These are phyloP conservation scores for Solioccasus polychromus DNA, from an alignment of 768 basidiomycete species.

Conservation along the genomic window DNA sequence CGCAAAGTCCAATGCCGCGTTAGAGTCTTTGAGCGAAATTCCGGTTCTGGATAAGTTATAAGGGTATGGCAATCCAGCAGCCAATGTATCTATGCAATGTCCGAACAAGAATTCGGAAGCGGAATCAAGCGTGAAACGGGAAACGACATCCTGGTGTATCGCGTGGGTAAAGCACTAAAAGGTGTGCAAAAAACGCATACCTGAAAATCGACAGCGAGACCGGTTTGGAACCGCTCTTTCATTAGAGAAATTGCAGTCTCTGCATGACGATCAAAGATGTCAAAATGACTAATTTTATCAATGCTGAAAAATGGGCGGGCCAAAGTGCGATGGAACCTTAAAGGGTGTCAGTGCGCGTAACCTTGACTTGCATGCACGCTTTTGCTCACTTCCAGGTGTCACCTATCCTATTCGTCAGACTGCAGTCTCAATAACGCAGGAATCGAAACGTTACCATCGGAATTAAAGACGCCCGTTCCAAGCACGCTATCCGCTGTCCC, in stretches of 20 bases:
- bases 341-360: neutral
- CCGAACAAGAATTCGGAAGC: constrained; percentile 56
- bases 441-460: constrained; percentile 37
- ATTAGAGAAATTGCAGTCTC: constrained; percentile 45
- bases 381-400: constrained; percentile 63
- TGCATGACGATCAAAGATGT: constrained; percentile 56
- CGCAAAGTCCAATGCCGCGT: constrained; percentile 28
- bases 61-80: constrained; percentile 38
- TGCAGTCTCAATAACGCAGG: neutral
- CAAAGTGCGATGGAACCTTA: constrained; percentile 62
- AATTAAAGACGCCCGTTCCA: constrained; percentile 56
- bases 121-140: constrained; percentile 50
- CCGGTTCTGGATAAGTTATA: constrained; percentile 16
- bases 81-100: constrained; percentile 38
- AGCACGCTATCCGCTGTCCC: constrained; percentile 33
- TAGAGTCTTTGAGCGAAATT: constrained; percentile 7
- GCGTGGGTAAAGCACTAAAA: neutral
- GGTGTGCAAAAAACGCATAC: constrained; percentile 24
- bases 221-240: constrained; percentile 41
- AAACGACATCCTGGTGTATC: constrained; percentile 37
- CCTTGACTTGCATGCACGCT: neutral
- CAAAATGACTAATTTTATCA: constrained; percentile 60
- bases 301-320: constrained; percentile 69
- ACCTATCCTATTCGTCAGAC: constrained; percentile 34
- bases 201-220: constrained; percentile 59